phyloP scores from a whole-genome alignment of 257 asterid genomes.

The Catharanthus roseus region DNA sequence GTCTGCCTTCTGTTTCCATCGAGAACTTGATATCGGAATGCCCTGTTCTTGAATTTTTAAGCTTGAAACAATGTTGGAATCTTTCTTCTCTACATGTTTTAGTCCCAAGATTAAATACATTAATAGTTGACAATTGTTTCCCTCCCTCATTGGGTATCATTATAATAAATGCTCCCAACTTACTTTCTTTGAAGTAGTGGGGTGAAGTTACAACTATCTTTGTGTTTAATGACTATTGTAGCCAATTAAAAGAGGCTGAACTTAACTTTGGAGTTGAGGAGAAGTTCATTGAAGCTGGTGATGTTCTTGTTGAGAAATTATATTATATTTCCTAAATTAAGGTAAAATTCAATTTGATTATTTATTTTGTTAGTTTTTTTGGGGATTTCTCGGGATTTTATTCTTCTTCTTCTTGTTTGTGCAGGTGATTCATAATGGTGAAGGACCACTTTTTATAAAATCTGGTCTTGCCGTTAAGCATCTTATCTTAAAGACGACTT shows the following conservation, averaged over 20 bases:
- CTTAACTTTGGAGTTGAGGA: constrained; percentile 24
- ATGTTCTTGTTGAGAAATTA: constrained; percentile 7
- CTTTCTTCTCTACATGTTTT: neutral
- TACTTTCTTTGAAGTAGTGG: constrained; percentile 22
- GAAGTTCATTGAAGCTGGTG: neutral
- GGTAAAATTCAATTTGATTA: constrained; percentile 5
- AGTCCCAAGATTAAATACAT: constrained; percentile 9
- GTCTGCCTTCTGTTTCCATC: neutral
- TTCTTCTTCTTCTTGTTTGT: neutral
- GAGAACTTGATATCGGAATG: constrained; percentile 8
- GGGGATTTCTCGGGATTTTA: neutral
- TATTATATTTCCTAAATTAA: constrained; percentile 1
- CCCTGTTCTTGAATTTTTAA: constrained; percentile 14
- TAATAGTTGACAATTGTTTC: constrained; percentile 24
- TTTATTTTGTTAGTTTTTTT: no score
- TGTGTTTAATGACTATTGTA: neutral
- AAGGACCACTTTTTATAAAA: neutral
- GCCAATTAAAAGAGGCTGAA: constrained; percentile 15
- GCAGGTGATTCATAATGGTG: constrained; percentile 16
- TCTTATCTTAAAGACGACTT: constrained; percentile 19
- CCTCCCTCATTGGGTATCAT: neutral
- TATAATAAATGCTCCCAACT: constrained; percentile 5
- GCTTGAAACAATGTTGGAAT: constrained; percentile 17
- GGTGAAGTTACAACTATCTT: constrained; percentile 6
- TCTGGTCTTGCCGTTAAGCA: constrained; percentile 17